These are phyloP conservation scores for Boletus vinaceobasis DNA, from an alignment of 768 basidiomycete species.

Conservation along the genomic window DNA sequence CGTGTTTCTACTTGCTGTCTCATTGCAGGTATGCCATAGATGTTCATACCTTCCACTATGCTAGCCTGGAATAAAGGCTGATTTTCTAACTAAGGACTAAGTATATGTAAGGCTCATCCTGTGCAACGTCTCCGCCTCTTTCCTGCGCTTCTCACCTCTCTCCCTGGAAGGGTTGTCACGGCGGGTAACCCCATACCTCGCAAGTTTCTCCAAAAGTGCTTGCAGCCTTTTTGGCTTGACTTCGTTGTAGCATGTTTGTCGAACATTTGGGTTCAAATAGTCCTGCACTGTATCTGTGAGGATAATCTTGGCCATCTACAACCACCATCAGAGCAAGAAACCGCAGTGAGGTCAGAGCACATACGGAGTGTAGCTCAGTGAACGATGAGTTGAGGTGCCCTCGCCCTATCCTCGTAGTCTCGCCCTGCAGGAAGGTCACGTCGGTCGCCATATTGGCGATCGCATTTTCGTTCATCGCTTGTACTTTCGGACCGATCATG, in stretches of 20 bases:
- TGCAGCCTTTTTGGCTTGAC: constrained; percentile 74
- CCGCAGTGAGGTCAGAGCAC: constrained; percentile 19
- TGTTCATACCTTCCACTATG: constrained; percentile 9
- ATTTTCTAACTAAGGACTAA: constrained; percentile 1
- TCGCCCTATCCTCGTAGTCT: constrained; percentile 73
- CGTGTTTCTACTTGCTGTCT: constrained; percentile 3
- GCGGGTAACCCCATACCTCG: constrained; percentile 60
- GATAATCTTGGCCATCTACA: constrained; percentile 68
- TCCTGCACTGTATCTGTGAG: constrained; percentile 72
- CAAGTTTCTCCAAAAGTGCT: constrained; percentile 74
- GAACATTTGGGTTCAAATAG: constrained; percentile 68
- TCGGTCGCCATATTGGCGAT: constrained; percentile 84
- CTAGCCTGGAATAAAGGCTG: constrained; percentile 9
- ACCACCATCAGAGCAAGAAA: constrained; percentile 5
- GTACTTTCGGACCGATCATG: constrained; percentile 69
- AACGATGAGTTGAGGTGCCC: constrained; percentile 70
- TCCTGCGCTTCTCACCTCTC: constrained; percentile 65
- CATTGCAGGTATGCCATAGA: constrained; percentile 20
- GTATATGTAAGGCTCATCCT: constrained; percentile 39
- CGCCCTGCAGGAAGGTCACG: constrained; percentile 85
- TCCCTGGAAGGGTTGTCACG: constrained; percentile 60
- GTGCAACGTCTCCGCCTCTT: constrained; percentile 75
- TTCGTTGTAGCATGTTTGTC: constrained; percentile 60
- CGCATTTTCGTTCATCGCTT: constrained; percentile 84
- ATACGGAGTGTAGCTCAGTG: constrained; percentile 72